Base-by-base conservation (phyloP, 805 yeast genomes). In the Wickerhamomyces silvicola region DNA sequence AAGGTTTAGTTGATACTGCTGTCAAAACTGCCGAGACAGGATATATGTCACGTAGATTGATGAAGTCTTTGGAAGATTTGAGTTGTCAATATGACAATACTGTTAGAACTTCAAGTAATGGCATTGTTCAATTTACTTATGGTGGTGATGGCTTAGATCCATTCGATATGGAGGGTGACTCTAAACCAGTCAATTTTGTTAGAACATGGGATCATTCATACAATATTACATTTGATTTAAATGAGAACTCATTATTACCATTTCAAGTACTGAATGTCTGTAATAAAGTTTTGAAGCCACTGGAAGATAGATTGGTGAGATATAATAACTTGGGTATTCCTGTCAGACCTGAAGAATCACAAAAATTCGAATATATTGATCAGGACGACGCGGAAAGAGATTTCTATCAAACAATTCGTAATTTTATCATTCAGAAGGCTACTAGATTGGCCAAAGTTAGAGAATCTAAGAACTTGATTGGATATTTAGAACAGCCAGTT, bases 81-180 rank as follows among this genome's bases (percentile, higher is more conserved):
- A 85, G 96, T 30, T 75, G 94, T 37, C 86, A 80, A 52, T 92
- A 92, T 59, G 99, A 92, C 57, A 77, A 76, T 48, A 90, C 97
- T 0, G 97, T 92, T 25, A 74, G 99, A 54, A 92, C 94, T 39
- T 90, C 97, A 1, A 74, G 94, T 33, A 87, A 87, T 55, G 95
- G 97, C 60, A 85, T 92, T 54, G 98, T 92, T 12, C 99, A 92
- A 61, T 92, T 92, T 61, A 84, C 86, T 22, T 92, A 92, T 54
- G 99, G 99, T 60, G 98, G 97, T 42, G 99, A 92, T 59, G 96
- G 97, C 29, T 71, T 92, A 42, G 99, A 92, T 66, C 99, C 99
- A 4, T 70, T 85, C 54, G 97, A 90, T 60, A 92, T 92, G 98
- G 99, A 94, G 62, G 98, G 98, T 46, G 96, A 94, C 59, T 96